Evolutionary conservation across 148 eudicot genomes (phyloP), one percentile per base, ranked within the genome.

Genomic region (Chenopodium quinoa): DNA sequence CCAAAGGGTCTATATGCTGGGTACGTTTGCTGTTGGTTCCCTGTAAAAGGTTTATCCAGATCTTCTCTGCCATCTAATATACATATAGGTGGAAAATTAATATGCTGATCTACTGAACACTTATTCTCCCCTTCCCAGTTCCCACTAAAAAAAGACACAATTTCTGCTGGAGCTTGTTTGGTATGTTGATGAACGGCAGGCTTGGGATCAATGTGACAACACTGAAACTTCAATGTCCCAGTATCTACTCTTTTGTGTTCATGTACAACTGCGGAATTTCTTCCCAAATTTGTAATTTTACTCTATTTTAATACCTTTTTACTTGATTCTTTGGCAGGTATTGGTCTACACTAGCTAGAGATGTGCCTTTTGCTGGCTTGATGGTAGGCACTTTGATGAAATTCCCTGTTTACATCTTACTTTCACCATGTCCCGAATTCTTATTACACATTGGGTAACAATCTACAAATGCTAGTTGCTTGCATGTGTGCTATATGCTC

Each of bases 321-420:
- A 0, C 14, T 64, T n/a, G 16, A 76, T 16, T 74, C 29, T 75
- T 85, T 72, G 48, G 82, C 93, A 94, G 98, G 88, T 94, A 93
- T 82, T 87, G 91, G 97, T 94, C 98, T 81, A 94, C 98, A 50
- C 89, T 94, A 83, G 97, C 95, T 75, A 91, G 98, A 88, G 98
- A 94, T 86, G 90, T 94, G 88, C 98, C 98, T 82, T 94, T 94
- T 83, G 98, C 98, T 86, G 98, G 98, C 83, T 83, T 94, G 79
- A 94, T 94, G 98, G 98, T 94, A 87, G 76, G 78, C 67, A 77
- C 48, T 79, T 25, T 22, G 71, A 46, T 75, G 20, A 29, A 34
- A 19, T 81, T 73, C 22, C 71, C 69, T 32, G 47, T 73, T 50
- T 65, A 54, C 54, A 76, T 47, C 76, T 25, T 52, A 34, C 66